Conservation (phyloP, 805 yeast species). For the Saccharomycopsis sp. region DNA sequence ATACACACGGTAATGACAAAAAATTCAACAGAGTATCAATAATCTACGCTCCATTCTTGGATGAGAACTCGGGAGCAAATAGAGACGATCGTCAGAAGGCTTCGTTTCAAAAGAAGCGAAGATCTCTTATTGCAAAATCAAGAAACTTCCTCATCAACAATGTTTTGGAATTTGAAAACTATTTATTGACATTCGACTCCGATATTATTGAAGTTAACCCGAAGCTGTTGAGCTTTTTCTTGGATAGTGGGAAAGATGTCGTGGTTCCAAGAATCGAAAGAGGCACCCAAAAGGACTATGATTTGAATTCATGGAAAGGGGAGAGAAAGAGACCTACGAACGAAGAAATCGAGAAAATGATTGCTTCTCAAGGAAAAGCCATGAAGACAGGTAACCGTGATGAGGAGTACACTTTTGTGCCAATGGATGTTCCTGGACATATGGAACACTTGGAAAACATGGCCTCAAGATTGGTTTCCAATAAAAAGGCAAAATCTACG, state of each 20-base stretch:
- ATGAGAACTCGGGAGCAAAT: constrained; percentile 2
- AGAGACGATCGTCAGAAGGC: constrained; percentile 18
- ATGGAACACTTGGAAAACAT: constrained; percentile 25
- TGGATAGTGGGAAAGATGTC: constrained; percentile 26
- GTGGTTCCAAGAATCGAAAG: constrained; percentile 27
- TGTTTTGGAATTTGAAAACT: constrained; percentile 25
- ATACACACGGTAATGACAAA: constrained; percentile 13
- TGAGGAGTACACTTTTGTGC: constrained; percentile 24
- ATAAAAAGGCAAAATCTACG: constrained; percentile 12
- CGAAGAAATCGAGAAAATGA: constrained; percentile 20
- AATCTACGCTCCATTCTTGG: constrained; percentile 19
- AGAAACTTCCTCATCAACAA: constrained; percentile 26
- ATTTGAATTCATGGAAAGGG: constrained; percentile 32
- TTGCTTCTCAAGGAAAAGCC: constrained; percentile 23
- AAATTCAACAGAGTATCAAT: constrained; percentile 16
- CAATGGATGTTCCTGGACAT: constrained; percentile 23
- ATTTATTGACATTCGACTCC: constrained; percentile 28
- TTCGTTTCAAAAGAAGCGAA: constrained; percentile 24
- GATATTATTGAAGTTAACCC: constrained; percentile 25
- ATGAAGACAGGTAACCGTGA: constrained; percentile 22
- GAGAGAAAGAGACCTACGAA: constrained; percentile 25
- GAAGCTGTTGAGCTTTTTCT: constrained; percentile 25
- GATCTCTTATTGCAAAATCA: constrained; percentile 26
- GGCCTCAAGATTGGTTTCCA: constrained; percentile 16
- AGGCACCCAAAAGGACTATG: constrained; percentile 27